Conservation (phyloP, 352 stramenopile genomes). For the Phytophthora sojae region DNA sequence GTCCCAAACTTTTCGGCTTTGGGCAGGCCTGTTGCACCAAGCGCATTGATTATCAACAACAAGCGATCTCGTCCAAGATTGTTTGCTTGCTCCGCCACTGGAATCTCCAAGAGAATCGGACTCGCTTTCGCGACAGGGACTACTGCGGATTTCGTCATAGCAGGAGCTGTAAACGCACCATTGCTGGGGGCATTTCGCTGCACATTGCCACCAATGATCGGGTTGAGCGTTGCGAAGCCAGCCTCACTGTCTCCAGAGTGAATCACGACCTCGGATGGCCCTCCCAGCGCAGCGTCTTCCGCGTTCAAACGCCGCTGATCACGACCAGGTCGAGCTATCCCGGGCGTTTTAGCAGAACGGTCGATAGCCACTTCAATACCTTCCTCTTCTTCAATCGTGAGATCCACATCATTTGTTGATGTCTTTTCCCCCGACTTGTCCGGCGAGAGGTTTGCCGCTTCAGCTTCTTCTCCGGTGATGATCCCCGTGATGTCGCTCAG, state of each 20-base stretch:
- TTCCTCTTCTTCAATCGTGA: conserved; percentile 51
- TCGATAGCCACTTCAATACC: conserved; percentile 64
- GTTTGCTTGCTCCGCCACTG: conserved; percentile 31
- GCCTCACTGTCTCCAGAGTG: conserved; percentile 76
- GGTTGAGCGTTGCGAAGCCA: conserved; percentile 74
- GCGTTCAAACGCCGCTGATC: conserved; percentile 22
- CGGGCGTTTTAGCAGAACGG: conserved; percentile 1
- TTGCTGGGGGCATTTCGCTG: conserved; percentile 28
- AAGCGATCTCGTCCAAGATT: conserved; percentile 24
- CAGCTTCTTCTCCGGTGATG: conserved; percentile 23
- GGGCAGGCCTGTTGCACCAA: conserved; percentile 59
- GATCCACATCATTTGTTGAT: conserved; percentile 16
- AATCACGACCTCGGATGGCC: conserved; percentile 70
- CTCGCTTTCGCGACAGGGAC: conserved; percentile 21
- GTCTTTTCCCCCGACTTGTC: conserved; percentile 7
- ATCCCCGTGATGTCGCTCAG: conserved; percentile 30
- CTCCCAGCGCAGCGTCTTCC: conserved; percentile 38
- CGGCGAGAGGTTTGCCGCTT: conserved; percentile 3
- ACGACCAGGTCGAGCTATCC: neutral
- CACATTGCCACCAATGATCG: conserved; percentile 48
- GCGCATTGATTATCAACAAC: conserved; percentile 63
- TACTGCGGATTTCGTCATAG: conserved; percentile 34
- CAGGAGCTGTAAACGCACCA: conserved; percentile 28
- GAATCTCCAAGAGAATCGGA: conserved; percentile 61
- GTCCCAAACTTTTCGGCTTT: conserved; percentile 85